Conservation (phyloP, 2,329 filamentous ascomycete genomes). For the Microcyclospora pomicola region DNA sequence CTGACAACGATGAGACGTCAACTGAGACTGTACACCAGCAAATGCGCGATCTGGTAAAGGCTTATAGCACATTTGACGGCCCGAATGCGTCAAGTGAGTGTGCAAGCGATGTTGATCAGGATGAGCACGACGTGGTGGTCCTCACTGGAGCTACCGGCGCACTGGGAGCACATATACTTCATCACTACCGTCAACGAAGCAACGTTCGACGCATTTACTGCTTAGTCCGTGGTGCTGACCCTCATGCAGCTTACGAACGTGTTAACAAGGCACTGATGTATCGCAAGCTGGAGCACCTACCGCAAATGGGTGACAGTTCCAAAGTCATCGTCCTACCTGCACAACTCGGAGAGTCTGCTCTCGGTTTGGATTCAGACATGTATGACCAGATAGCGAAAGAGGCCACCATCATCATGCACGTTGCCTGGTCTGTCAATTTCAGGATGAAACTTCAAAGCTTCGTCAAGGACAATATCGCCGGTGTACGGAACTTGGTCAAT, state of each 20-base stretch:
- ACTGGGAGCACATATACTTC: constrained; percentile 38
- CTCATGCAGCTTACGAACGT: constrained; percentile 29
- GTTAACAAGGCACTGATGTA: constrained; percentile 33
- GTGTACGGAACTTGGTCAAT: constrained; percentile 36
- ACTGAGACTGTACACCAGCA: constrained; percentile 25
- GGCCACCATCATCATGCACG: constrained; percentile 43
- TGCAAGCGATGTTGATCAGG: constrained; percentile 1
- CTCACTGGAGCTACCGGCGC: constrained; percentile 39
- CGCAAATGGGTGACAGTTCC: constrained; percentile 7
- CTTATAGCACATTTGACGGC: constrained; percentile 31
- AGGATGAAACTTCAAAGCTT: constrained; percentile 43
- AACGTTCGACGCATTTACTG: constrained; percentile 39
- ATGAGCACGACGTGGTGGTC: constrained; percentile 17
- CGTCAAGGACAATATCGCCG: constrained; percentile 37
- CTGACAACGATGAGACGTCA: constrained; percentile 8
- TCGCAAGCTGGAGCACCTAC: constrained; percentile 18
- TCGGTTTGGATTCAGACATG: constrained; percentile 34
- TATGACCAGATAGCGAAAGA: constrained; percentile 31
- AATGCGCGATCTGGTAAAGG: constrained; percentile 35
- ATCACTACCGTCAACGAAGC: constrained; percentile 27
- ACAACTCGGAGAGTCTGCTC: constrained; percentile 31
- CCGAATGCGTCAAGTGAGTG: not conserved
- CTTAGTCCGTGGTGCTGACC: constrained; percentile 38
- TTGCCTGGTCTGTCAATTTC: constrained; percentile 55
- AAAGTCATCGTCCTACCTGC: constrained; percentile 37